Evolutionary conservation across 2,329 filamentous ascomycete species (phyloP).

Genomic region (Alternaria rosae): DNA sequence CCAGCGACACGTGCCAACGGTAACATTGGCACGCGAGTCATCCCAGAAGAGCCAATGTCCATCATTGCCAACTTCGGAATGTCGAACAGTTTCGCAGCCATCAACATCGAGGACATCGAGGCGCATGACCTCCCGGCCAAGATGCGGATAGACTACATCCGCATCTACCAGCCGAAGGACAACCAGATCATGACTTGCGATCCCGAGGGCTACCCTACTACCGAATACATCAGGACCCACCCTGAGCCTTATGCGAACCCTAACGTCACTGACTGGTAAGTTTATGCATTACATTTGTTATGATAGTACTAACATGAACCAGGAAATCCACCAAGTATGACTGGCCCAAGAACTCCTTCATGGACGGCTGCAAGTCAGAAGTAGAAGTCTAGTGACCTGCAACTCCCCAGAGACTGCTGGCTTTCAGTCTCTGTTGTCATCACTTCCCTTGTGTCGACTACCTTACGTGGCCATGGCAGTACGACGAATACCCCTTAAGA

Average conservation of each 20-base stretch:
- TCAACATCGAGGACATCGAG: slow-evolving; percentile 65
- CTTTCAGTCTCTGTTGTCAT: slow-evolving; percentile 16
- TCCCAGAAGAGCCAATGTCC: slow-evolving; percentile 72
- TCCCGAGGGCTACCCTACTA: slow-evolving; percentile 71
- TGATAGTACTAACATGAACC: slow-evolving; percentile 15
- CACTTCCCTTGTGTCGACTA: slow-evolving; percentile 30
- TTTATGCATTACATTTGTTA: background rate
- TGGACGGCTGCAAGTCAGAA: slow-evolving; percentile 61
- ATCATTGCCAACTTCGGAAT: slow-evolving; percentile 75
- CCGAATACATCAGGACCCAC: slow-evolving; percentile 70
- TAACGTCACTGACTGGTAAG: slow-evolving; percentile 70
- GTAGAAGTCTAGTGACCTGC: slow-evolving; percentile 10
- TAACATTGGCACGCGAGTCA: slow-evolving; percentile 70
- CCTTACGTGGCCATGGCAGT: slow-evolving; percentile 37
- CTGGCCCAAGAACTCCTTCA: slow-evolving; percentile 69
- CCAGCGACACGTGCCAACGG: slow-evolving; percentile 71
- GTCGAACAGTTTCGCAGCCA: slow-evolving; percentile 68
- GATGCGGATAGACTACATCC: slow-evolving; percentile 73
- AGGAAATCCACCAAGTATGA: slow-evolving; percentile 60
- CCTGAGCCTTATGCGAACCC: slow-evolving; percentile 67
- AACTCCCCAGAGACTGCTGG: slow-evolving; percentile 27
- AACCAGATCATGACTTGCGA: slow-evolving; percentile 70
- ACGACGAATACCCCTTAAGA: slow-evolving; percentile 35
- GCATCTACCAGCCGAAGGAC: slow-evolving; percentile 72
- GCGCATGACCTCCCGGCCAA: slow-evolving; percentile 64